These are phyloP conservation scores for Austroboletus festivus DNA, from an alignment of 768 basidiomycete species.

Conservation along the genomic window DNA sequence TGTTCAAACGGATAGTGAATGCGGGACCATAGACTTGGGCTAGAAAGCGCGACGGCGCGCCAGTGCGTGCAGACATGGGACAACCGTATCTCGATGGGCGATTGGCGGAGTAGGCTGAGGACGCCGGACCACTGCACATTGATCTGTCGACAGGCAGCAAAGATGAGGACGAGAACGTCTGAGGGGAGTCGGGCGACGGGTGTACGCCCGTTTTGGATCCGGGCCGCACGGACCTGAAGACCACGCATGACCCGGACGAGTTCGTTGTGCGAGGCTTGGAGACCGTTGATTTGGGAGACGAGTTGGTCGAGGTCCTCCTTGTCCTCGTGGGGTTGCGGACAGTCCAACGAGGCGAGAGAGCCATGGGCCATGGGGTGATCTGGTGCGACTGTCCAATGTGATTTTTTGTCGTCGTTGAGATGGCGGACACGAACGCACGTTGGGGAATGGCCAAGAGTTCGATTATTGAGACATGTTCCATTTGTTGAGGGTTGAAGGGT, in stretches of 20 bases:
- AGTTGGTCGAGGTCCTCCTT: slow-evolving; percentile 28
- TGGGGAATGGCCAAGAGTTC: slow-evolving; percentile 19
- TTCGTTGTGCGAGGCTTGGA: slow-evolving; percentile 30
- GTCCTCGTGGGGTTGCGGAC: no score
- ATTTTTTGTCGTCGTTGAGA: background rate
- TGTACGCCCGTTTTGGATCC: slow-evolving; percentile 28
- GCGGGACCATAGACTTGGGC: slow-evolving; percentile 35
- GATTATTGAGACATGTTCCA: slow-evolving; percentile 21
- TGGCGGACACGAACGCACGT: slow-evolving; percentile 14
- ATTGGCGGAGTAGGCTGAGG: slow-evolving; percentile 31
- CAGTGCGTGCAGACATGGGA: slow-evolving; percentile 35
- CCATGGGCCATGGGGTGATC: slow-evolving; percentile 21
- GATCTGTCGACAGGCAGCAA: slow-evolving; percentile 30
- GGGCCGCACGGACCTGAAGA: slow-evolving; percentile 30
- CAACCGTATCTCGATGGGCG: slow-evolving; percentile 32
- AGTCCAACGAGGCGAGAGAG: no score
- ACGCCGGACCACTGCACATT: slow-evolving; percentile 33
- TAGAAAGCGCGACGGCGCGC: slow-evolving; percentile 34
- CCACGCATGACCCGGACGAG: slow-evolving; percentile 23
- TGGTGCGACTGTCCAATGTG: slow-evolving; percentile 1
- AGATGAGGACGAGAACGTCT: slow-evolving; percentile 32
- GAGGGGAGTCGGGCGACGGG: slow-evolving; percentile 31
- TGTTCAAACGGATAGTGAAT: slow-evolving; percentile 32
- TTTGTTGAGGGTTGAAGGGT: slow-evolving; percentile 30
- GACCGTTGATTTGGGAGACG: slow-evolving; percentile 21